A percentile compares a stretch with the other conserved stretches of the same genome.
Evolutionary conservation across 768 basidiomycete species (phyloP).

Genomic region (Ramaria rubella): DNA sequence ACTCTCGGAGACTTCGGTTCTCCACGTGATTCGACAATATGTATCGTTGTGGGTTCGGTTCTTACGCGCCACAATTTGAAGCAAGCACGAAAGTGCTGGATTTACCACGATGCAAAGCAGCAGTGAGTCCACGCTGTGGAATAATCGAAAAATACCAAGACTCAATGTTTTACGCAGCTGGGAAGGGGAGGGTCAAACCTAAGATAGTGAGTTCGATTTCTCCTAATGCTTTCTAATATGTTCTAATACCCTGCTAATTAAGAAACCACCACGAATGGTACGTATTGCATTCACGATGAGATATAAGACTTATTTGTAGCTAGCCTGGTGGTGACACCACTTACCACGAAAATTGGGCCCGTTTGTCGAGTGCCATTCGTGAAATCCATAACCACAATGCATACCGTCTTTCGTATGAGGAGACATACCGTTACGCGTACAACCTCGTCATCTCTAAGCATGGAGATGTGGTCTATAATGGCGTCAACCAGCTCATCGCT

Average conservation of each 20-base stretch:
- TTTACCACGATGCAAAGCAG: not conserved
- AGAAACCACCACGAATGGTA: slow-evolving; percentile 18
- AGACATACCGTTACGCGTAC: slow-evolving; percentile 90
- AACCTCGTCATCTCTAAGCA: slow-evolving; percentile 87
- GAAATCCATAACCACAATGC: slow-evolving; percentile 96
- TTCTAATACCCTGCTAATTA: not conserved
- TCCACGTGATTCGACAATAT: not conserved
- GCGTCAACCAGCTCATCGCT: slow-evolving; percentile 68
- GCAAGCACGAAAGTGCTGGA: not conserved
- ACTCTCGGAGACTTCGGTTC: too few species aligned
- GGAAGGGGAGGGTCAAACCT: not conserved
- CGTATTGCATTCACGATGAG: too few species aligned
- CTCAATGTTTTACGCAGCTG: too few species aligned
- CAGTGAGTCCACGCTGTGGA: not conserved
- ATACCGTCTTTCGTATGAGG: slow-evolving; percentile 81
- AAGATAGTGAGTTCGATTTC: slow-evolving; percentile 12
- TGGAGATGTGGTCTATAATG: slow-evolving; percentile 81
- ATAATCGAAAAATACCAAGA: not conserved
- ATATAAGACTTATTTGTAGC: too few species aligned
- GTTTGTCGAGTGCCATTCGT: slow-evolving; percentile 75
- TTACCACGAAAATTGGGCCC: slow-evolving; percentile 78
- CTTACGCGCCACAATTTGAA: not conserved
- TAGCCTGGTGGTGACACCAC: slow-evolving; percentile 72
- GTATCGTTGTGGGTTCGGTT: not conserved
- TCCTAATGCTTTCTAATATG: too few species aligned